phyloP scores from a whole-genome alignment of 192 early-diverging fungal species.

The Backusella parvicylindrica region DNA sequence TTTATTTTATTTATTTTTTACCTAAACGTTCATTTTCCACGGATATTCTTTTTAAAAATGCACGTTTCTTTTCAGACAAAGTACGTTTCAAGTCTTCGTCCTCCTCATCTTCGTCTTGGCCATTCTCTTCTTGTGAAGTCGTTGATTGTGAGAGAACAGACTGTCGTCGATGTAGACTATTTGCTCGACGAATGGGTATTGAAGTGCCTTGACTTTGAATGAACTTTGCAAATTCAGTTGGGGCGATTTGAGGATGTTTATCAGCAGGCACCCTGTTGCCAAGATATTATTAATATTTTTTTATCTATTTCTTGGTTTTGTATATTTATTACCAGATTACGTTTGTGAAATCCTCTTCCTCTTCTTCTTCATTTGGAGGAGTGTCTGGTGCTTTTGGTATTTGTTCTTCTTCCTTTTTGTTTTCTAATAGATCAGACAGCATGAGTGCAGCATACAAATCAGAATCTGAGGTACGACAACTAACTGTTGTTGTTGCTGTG shows the following conservation, averaged over 20 bases:
- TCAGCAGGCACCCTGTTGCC: constrained; percentile 13
- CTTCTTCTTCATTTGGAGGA: not conserved
- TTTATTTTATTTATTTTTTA: too few species aligned
- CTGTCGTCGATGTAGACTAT: not conserved
- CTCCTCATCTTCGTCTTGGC: not conserved
- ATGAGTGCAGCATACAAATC: constrained; percentile 6
- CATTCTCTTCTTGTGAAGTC: not conserved
- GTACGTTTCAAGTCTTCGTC: not conserved
- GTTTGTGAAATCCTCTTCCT: not conserved
- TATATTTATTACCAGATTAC: not conserved
- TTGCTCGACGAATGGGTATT: not conserved
- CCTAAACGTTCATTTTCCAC: not conserved
- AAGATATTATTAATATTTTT: not conserved
- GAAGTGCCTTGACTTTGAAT: constrained; percentile 5
- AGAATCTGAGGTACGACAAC: not conserved
- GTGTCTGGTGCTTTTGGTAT: not conserved
- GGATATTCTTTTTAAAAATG: not conserved
- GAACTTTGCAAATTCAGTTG: constrained; percentile 14
- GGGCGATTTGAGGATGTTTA: constrained; percentile 22
- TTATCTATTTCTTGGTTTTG: not conserved
- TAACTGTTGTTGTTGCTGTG: not conserved
- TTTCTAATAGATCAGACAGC: not conserved
- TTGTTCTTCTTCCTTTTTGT: not conserved
- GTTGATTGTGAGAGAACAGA: constrained; percentile 10
- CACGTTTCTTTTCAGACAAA: constrained; percentile 2